These are phyloP conservation scores for Volvariella volvacea DNA, from an alignment of 1,284 basidiomycete genomes.

Conservation along the genomic window DNA sequence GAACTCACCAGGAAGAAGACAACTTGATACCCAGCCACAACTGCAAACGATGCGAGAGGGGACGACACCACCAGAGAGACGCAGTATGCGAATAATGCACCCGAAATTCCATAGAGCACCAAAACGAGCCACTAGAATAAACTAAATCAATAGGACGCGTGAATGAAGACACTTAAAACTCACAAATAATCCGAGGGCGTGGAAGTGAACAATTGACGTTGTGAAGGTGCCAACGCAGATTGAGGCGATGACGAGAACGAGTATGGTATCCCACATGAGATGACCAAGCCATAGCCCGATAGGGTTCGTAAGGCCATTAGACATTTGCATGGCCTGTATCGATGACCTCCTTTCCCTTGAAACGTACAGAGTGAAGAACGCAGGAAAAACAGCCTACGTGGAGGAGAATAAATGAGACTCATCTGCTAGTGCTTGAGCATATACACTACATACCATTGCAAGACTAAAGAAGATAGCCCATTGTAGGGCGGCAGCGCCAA, in stretches of 20 bases:
- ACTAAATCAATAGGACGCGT: background rate
- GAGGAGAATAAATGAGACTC: background rate
- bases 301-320: slow-evolving; percentile 59
- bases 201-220: slow-evolving; percentile 47
- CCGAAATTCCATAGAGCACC: slow-evolving; percentile 53
- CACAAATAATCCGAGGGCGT: slow-evolving; percentile 62
- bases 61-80: slow-evolving; percentile 46
- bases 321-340: slow-evolving; percentile 61
- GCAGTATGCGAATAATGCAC: slow-evolving; percentile 52
- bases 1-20: slow-evolving; percentile 49
- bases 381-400: slow-evolving; percentile 51
- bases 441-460: slow-evolving; percentile 45
- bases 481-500: slow-evolving; percentile 51
- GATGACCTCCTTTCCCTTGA: slow-evolving; percentile 48
- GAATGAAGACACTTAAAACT: slow-evolving; percentile 21
- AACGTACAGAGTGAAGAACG: slow-evolving; percentile 65
- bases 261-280: slow-evolving; percentile 54
- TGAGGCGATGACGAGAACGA: slow-evolving; percentile 43
- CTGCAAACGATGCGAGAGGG: slow-evolving; percentile 57
- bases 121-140: slow-evolving; percentile 46
- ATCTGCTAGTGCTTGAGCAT: slow-evolving; percentile 11
- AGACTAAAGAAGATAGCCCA: slow-evolving; percentile 67
- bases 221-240: slow-evolving; percentile 43
- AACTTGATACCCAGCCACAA: slow-evolving; percentile 54
- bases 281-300: slow-evolving; percentile 65